These are phyloP conservation scores for Microbotryomycetes sp. DNA, from an alignment of 1,284 basidiomycete species.

Conservation along the genomic window DNA sequence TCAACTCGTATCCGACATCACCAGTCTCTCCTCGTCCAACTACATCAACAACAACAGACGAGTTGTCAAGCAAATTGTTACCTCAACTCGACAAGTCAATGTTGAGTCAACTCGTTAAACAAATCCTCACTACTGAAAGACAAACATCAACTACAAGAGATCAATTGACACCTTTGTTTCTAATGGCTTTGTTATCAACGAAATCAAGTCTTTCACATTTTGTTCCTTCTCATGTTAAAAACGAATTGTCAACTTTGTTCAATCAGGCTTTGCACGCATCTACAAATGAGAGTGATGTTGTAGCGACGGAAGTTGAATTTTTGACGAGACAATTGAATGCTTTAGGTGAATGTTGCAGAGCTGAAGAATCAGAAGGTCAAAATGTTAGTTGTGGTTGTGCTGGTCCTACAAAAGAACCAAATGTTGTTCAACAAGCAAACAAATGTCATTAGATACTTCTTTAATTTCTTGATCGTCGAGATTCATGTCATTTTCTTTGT, in stretches of 20 bases:
- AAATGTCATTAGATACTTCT: no score
- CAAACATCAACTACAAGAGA: background rate
- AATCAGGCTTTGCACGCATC: background rate
- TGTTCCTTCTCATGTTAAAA: background rate
- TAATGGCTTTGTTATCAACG: constrained; percentile 17
- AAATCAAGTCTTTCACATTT: constrained; percentile 7
- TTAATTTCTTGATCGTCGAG: no score
- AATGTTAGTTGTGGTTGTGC: constrained; percentile 13
- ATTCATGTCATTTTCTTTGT: no score
- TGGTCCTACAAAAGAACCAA: background rate
- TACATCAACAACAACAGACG: background rate
- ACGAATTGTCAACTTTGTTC: background rate
- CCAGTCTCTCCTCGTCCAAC: constrained; percentile 8
- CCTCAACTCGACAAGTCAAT: background rate
- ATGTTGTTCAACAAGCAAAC: no score
- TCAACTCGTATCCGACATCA: constrained; percentile 7
- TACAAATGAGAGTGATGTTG: background rate
- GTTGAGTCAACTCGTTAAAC: background rate
- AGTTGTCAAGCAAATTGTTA: background rate
- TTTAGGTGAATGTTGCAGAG: constrained; percentile 27
- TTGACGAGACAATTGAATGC: constrained; percentile 20
- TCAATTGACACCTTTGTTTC: constrained; percentile 6
- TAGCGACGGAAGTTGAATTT: constrained; percentile 15
- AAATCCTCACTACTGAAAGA: background rate
- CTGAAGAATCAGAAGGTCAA: constrained; percentile 15